Evolutionary conservation across 495 filamentous ascomycete species (phyloP).

Genomic region (Clavariopsis aquatica): DNA sequence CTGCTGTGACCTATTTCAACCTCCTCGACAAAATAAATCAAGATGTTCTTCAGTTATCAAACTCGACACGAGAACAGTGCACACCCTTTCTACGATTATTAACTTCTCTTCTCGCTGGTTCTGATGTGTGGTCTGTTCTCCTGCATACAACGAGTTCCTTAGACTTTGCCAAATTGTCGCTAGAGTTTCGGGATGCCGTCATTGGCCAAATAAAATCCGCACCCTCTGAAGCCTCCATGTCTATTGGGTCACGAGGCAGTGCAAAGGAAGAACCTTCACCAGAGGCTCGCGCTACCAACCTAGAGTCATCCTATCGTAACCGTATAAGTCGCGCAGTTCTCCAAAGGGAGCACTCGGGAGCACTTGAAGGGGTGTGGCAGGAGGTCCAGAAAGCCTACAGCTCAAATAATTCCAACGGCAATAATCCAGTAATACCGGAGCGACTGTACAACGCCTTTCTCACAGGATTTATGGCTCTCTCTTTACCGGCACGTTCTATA

Average conservation of each 20-base stretch:
- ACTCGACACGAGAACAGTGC: conserved; percentile 3
- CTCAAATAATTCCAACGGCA: conserved; percentile 2
- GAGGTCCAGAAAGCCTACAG: conserved; percentile 11
- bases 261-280: background rate
- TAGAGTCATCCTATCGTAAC: background rate
- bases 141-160: background rate
- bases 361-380: conserved; percentile 20
- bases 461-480: conserved; percentile 52
- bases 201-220: conserved; percentile 13
- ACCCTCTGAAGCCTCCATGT: conserved; percentile 5
- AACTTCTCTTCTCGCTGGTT: conserved; percentile 1
- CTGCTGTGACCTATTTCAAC: conserved; percentile 20
- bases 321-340: background rate
- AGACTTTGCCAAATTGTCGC: conserved; percentile 1
- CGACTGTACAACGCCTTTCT: conserved; percentile 58
- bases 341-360: background rate
- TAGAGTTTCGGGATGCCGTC: conserved; percentile 39
- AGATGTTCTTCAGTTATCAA: background rate
- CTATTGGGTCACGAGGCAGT: conserved; percentile 6
- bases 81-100: conserved; percentile 18
- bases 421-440: conserved; percentile 19
- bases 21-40: conserved; percentile 11
- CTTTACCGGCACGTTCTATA: conserved; percentile 52
- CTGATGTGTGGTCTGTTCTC: background rate
- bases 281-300: background rate